These are phyloP conservation scores for Nemania abortiva DNA, from an alignment of 2,329 filamentous ascomycete species.

Conservation along the genomic window DNA sequence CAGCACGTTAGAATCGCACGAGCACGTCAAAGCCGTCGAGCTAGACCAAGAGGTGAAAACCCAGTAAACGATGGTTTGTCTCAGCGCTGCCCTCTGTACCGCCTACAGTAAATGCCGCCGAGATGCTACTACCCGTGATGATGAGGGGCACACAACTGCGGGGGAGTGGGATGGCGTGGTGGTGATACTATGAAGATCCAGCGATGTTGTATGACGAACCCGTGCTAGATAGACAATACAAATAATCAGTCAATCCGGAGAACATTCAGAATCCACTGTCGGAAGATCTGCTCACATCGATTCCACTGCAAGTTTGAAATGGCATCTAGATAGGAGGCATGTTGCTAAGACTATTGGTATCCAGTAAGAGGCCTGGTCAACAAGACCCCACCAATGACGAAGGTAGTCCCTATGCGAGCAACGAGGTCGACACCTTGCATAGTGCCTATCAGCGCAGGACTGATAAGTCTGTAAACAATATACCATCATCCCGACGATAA, in stretches of 20 bases:
- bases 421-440: neutral
- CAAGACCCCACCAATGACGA: too few species aligned
- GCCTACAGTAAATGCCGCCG: neutral
- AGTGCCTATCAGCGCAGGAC: neutral
- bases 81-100: neutral
- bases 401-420: neutral
- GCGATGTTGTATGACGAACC: neutral
- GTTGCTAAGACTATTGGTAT: neutral
- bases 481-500: slow-evolving; percentile 9
- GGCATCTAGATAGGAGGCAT: neutral
- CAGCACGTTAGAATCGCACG: slow-evolving; percentile 72
- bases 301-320: neutral
- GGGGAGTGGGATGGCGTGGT: slow-evolving; percentile 20
- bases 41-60: slow-evolving; percentile 76
- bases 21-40: slow-evolving; percentile 82
- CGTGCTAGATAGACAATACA: neutral
- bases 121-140: neutral
- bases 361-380: too few species aligned
- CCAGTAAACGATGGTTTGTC: slow-evolving; percentile 65
- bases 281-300: neutral
- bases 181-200: slow-evolving; percentile 7
- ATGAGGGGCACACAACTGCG: slow-evolving; percentile 38
- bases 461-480: neutral
- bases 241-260: neutral
- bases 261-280: neutral